A percentile compares a stretch with the other conserved stretches of the same genome.
phyloP scores from a whole-genome alignment of 805 yeast genomes.

The Lipomyces anomalus region DNA sequence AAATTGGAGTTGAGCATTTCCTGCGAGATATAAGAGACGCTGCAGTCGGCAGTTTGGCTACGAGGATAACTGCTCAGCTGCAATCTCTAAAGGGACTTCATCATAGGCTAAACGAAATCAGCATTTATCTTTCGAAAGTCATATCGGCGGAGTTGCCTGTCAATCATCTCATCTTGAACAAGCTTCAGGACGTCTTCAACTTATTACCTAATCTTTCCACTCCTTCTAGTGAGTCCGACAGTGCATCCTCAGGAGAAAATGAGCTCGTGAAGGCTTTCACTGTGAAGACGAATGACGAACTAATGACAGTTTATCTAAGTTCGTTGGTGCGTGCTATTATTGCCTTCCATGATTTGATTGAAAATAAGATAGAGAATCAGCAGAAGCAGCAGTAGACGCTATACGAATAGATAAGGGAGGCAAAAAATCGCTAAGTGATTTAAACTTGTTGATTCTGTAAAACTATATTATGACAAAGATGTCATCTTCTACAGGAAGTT shows the following conservation, averaged over 20 bases:
- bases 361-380: slow-evolving; percentile 90
- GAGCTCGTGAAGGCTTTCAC: slow-evolving; percentile 77
- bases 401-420: no score
- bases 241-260: slow-evolving; percentile 36
- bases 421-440: no score
- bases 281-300: slow-evolving; percentile 88
- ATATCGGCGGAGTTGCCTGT: slow-evolving; percentile 68
- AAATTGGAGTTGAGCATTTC: slow-evolving; percentile 96
- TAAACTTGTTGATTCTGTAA: no score
- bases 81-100: slow-evolving; percentile 82
- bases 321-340: slow-evolving; percentile 88
- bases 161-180: slow-evolving; percentile 84
- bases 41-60: slow-evolving; percentile 87
- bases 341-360: slow-evolving; percentile 94
- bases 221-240: slow-evolving; percentile 26
- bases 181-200: slow-evolving; percentile 91
- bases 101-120: slow-evolving; percentile 70
- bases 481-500: no score
- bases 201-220: slow-evolving; percentile 70
- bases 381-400: no score
- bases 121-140: slow-evolving; percentile 70
- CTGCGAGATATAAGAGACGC: slow-evolving; percentile 92
- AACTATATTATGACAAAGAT: no score
- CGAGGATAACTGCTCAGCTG: slow-evolving; percentile 81
- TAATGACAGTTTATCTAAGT: slow-evolving; percentile 88